These are phyloP conservation scores for Didymella exigua DNA, from an alignment of 2,329 filamentous ascomycete species.

Conservation along the genomic window DNA sequence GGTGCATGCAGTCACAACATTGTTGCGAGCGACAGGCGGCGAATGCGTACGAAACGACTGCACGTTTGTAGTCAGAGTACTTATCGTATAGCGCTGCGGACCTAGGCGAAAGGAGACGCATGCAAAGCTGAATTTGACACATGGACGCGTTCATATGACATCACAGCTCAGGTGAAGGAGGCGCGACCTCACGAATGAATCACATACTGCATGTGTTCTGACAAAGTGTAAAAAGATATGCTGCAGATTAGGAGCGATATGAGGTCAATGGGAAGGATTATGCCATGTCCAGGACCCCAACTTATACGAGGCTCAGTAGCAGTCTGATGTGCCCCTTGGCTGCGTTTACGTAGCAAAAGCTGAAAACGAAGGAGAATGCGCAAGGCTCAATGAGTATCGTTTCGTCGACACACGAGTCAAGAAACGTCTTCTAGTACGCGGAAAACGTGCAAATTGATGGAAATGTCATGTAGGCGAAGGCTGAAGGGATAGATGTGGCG, in stretches of 20 bases:
- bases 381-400: no score
- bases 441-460: no score
- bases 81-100: background rate
- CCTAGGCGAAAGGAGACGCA: background rate
- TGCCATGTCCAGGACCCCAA: background rate
- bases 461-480: no score
- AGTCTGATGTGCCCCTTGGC: background rate
- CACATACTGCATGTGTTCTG: no score
- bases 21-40: background rate
- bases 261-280: background rate
- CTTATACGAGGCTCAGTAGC: background rate
- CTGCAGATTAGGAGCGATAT: background rate
- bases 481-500: no score
- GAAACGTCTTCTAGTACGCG: no score
- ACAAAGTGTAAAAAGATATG: background rate
- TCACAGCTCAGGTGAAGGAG: no score
- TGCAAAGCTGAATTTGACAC: background rate
- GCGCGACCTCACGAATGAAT: background rate
- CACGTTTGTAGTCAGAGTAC: background rate
- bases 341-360: background rate
- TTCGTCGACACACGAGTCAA: no score
- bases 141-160: no score
- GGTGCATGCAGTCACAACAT: background rate
- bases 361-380: no score
- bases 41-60: background rate